These are phyloP conservation scores for Macrotyloma uniflorum DNA, from an alignment of 306 rosid species.

Conservation along the genomic window DNA sequence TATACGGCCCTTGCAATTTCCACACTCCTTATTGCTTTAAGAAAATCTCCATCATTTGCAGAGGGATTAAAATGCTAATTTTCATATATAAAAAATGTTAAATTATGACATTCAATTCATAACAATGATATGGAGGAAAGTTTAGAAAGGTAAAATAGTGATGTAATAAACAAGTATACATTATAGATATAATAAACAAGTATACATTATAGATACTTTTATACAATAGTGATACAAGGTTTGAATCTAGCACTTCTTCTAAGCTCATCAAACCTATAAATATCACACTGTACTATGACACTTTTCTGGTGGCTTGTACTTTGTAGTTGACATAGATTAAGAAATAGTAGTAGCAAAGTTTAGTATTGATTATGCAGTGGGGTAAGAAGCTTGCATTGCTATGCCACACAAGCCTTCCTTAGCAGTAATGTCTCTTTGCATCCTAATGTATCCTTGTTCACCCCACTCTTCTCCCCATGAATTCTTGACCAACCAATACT, in stretches of 20 bases:
- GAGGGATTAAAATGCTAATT: too few relatives aligned
- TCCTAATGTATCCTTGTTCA: conserved; percentile 45
- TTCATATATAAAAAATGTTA: too few relatives aligned
- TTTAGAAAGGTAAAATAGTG: too few relatives aligned
- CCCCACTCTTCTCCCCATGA: conserved; percentile 48
- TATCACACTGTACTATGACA: background rate
- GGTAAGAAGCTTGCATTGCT: conserved; percentile 45
- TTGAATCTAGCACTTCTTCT: background rate
- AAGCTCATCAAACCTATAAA: background rate
- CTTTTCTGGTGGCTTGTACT: background rate
- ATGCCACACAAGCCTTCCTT: conserved; percentile 45
- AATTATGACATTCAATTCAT: too few relatives aligned
- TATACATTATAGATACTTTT: background rate
- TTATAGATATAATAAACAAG: too few relatives aligned
- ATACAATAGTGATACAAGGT: background rate
- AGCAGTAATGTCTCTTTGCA: conserved; percentile 39
- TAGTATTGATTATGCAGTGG: conserved; percentile 31
- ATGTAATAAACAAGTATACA: too few relatives aligned
- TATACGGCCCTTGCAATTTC: too few relatives aligned
- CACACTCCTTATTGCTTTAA: too few relatives aligned
- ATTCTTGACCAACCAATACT: conserved; percentile 47
- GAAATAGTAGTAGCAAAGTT: background rate
- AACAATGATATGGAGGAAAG: too few relatives aligned
- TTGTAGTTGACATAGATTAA: background rate
- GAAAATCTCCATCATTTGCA: too few relatives aligned